Base-by-base conservation (phyloP, 441 rosid genomes). In the Pelargonium australe region DNA sequence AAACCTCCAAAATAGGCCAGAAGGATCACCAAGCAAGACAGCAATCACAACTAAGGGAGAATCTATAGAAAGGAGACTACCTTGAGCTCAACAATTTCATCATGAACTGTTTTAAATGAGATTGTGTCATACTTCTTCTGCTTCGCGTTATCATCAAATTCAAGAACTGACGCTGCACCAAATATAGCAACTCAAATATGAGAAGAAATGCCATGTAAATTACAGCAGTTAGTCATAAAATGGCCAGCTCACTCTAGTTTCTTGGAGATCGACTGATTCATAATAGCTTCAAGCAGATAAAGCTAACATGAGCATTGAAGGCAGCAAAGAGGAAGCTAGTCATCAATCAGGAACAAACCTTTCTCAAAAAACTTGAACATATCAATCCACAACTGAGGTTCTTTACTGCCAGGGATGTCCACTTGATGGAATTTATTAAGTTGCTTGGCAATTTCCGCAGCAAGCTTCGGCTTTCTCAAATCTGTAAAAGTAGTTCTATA, bases 361-460 rank as follows among this genome's bases (percentile, higher is more conserved):
- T 83, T 95, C 73, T 85, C 95, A 74, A 78, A 92, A 76, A 95
- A 92, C 86, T 85, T 92, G 77, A 85, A 83, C 67, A 95, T 76
- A 57, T 92, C 99, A 77, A 80, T 77, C 98, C 97, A 95, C 19
- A 92, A 81, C 74, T 92, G 97, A 78, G 99, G 96, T 76, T 89
- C 99, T 77, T 86, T 87, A 73, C 91, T 84, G 40, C 98, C 95
- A 13, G 99, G 95, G 73, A 95, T 83, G 69, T 90, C 88, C 69
- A 89, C 95, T 76, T 80, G 75, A 82, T 95, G 98, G 82, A 92
- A 95, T 78, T 70, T 85, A 37, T 62, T 83, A 72, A 95, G 91
- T 73, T 95, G 83, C 80, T 81, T 90, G 14, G 99, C 95, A 71
- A 95, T 90, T 83, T 87, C 87, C 51, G 93, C 92, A 69, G 85